These are phyloP conservation scores for Amaranthus palmeri DNA, from an alignment of 148 eudicot genomes.

Conservation along the genomic window DNA sequence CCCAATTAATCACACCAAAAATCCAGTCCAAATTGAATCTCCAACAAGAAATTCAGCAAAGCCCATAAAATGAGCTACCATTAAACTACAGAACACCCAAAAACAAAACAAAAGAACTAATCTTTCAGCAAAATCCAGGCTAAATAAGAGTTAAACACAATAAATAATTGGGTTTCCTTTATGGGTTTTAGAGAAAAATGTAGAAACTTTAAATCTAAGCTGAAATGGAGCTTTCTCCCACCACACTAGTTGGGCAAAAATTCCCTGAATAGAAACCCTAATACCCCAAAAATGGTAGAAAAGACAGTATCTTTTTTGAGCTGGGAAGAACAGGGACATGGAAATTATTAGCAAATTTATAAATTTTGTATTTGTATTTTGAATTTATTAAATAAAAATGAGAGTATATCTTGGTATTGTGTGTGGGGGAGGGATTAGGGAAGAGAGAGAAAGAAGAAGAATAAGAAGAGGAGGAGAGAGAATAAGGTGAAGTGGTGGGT, in stretches of 20 bases:
- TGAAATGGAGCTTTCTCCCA: conserved; percentile 39
- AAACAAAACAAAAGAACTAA: conserved; percentile 10
- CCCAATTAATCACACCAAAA: conserved; percentile 20
- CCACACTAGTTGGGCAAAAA: conserved; percentile 29
- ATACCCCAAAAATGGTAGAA: conserved; percentile 21
- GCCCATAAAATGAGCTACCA: conserved; percentile 18
- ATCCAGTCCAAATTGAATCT: conserved; percentile 29
- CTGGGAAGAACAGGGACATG: conserved; percentile 16
- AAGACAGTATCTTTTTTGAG: conserved; percentile 1
- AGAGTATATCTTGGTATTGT: not conserved
- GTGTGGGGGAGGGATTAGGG: conserved; percentile 7
- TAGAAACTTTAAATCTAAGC: conserved; percentile 35
- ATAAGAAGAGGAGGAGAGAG: conserved; percentile 11
- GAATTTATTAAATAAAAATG: not conserved
- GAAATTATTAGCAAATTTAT: not conserved
- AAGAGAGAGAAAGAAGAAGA: conserved; percentile 6
- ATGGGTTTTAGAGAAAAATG: conserved; percentile 21
- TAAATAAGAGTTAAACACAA: conserved; percentile 4
- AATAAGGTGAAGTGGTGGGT: conserved; percentile 23
- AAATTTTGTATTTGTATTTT: not conserved
- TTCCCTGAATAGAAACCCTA: conserved; percentile 19
- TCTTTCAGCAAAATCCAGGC: conserved; percentile 11
- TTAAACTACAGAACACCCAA: not conserved
- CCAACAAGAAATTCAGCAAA: conserved; percentile 18
- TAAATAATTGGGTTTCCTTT: conserved; percentile 7